Base-by-base conservation (phyloP, 2,329 filamentous ascomycete genomes). In the Penicillium frequentans region DNA sequence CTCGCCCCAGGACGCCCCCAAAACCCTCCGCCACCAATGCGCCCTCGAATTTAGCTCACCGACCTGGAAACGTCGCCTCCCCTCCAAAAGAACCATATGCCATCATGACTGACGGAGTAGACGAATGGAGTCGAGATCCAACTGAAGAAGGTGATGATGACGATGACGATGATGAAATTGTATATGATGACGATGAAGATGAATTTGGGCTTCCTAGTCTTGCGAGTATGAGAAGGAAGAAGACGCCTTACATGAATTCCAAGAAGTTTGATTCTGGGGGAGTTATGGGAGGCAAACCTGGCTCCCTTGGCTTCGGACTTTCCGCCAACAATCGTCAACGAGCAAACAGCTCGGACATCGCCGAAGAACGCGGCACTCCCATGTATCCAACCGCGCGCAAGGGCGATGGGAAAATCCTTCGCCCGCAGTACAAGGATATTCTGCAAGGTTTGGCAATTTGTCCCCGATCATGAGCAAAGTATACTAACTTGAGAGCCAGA, bases 381-480 rank as follows among this genome's bases (percentile, higher is more conserved):
- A 87, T 86, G 60, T 98, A 98, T 69, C 93, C 93, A 27, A 88
- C 90, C 67, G 86, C 93, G 3, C 93, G 93, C 75, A 96, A 93
- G 75, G 88, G 84, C 60, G 93, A 97, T 72, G 93, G 91, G 27
- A 99, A 99, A 81, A 98, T 98, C 58, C 79, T 99, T 23, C 86
- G 95, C 61, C 95, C 95, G 51, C 95, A 99, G 74, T 99, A 98
- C 75, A 97, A 99, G 76, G 95, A 99, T 60, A 96, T 99, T 46
- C 78, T 99, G 21, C 85, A 84, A 80, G 87, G 86, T 88, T 63
- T 54, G 66, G 56, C 56, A 48, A 37, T 47, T 14, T 19, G 5
- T 6, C 31, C 21, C 26, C 26, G 31, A 42, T 49, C 14, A 37
- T 33, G 7, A 27, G 21, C 29, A 11, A 33, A 23, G 29, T 1